Evolutionary conservation across 139 green algal genomes (phyloP), one percentile per base, ranked within the genome.

Genomic region (Chlamydomonas sphaeroides): DNA sequence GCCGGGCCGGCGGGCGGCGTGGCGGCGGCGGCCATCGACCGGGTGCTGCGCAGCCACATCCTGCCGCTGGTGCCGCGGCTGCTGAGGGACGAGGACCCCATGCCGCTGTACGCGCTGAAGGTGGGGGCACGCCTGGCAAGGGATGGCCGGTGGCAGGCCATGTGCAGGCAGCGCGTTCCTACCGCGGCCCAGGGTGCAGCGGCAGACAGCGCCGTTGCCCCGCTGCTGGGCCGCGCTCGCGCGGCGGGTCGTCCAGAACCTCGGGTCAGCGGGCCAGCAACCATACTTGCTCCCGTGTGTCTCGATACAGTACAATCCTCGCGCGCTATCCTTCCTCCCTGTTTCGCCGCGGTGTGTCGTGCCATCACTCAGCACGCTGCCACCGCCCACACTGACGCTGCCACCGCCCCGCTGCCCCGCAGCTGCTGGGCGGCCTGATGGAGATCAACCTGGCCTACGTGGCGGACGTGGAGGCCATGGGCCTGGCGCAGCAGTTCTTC

Each of bases 81-180:
- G 86, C 86, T 98, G 56, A 49, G 72, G 2, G 93, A 97, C 42
- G 90, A 97, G 77, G 93, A 95, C 74, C 96, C 96, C 59, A 97
- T 98, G 86, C 96, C 96, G 1, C 88, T 98, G 67, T 98, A 96
- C 82, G 93, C 95, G 0, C 89, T 98, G 3, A 98, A 98, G 92
- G 88, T 98, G 65, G 63, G 94, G 10, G 30, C 42, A 42, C 10
- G 30, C 5, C 28, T 8, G 28, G 7, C 28, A 66, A 66, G 30
- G 11, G 59, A 5, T 11, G 59, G 59, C 8, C 8, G 30, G 59
- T 18, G 30, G 11, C 30, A 66, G 17, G 59, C n/a, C n/a, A n/a
- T n/a, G n/a, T n/a, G n/a, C n/a, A n/a, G n/a, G n/a, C n/a, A n/a
- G n/a, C n/a, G n/a, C n/a, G n/a, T n/a, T n/a, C n/a, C n/a, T n/a